A percentile compares a stretch with the other conserved stretches of the same genome.
Evolutionary conservation across 441 rosid genomes (phyloP).

Genomic region (Corymbia calophylla): DNA sequence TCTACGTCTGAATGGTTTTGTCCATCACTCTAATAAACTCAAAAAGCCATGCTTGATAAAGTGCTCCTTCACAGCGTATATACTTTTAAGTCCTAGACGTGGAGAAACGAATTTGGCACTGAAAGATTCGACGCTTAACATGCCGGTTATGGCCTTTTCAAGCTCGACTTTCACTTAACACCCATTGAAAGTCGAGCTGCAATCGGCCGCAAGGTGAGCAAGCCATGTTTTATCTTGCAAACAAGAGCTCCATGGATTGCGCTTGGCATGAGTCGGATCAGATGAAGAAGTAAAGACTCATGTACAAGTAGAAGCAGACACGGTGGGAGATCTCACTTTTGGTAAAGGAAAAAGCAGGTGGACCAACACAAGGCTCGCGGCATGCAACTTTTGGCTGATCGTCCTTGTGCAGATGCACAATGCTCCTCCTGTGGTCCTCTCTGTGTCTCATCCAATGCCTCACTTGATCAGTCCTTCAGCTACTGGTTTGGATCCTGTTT

Average conservation of each 20-base stretch:
- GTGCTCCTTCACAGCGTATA: not conserved
- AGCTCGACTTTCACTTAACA: not conserved
- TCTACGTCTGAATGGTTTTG: not conserved
- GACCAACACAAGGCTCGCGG: not conserved
- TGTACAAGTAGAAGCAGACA: not conserved
- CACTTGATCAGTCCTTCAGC: not conserved
- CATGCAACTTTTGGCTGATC: not conserved
- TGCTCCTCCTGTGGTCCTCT: not conserved
- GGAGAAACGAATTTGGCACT: not conserved
- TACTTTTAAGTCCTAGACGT: not conserved
- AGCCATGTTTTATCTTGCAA: not conserved
- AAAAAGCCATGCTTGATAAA: not conserved
- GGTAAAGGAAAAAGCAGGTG: not conserved
- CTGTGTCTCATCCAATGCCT: not conserved
- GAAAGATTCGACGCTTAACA: rapidly evolving
- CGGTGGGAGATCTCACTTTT: not conserved
- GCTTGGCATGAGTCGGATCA: not conserved
- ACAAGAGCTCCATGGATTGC: not conserved
- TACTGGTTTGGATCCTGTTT: not conserved
- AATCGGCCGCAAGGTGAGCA: not conserved
- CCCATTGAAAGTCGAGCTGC: not conserved
- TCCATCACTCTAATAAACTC: not conserved
- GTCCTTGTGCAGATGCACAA: not conserved
- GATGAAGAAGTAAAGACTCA: not conserved
- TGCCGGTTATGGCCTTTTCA: not conserved